These are phyloP conservation scores for Lactarius sanguifluus DNA, from an alignment of 768 basidiomycete genomes.

Conservation along the genomic window DNA sequence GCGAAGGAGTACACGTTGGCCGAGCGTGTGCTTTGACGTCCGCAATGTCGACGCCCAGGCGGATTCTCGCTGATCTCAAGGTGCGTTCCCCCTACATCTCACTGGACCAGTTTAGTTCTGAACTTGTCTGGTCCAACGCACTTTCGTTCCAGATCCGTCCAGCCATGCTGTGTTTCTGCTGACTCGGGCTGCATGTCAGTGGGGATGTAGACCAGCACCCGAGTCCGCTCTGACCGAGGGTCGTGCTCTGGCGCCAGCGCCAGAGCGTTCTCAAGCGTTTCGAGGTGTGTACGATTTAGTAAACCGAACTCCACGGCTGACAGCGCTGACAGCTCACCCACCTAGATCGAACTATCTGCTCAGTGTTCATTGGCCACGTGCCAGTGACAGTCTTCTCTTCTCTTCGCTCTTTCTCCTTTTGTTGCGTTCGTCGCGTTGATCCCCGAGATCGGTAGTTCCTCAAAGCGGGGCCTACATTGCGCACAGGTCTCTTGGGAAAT, in stretches of 20 bases:
- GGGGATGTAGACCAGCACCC: not conserved
- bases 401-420: not conserved
- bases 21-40: slow-evolving; percentile 12
- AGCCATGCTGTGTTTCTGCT: not conserved
- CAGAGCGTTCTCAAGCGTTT: not conserved
- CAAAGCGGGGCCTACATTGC: not conserved
- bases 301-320: not conserved
- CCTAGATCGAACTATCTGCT: not conserved
- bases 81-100: not conserved
- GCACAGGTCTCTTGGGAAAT: not conserved
- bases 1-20: slow-evolving; percentile 16
- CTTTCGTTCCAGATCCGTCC: not conserved
- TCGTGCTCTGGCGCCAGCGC: not conserved
- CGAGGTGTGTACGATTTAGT: not conserved
- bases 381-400: not conserved
- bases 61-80: not conserved
- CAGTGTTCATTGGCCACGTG: not conserved
- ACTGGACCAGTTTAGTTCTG: not conserved
- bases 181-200: too few species aligned
- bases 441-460: not conserved
- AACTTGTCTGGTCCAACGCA: not conserved
- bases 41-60: not conserved
- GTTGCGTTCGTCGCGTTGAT: not conserved
- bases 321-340: not conserved
- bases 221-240: not conserved